These are phyloP conservation scores for Aspergillus hiratsukae DNA, from an alignment of 2,329 filamentous ascomycete genomes.

Conservation along the genomic window DNA sequence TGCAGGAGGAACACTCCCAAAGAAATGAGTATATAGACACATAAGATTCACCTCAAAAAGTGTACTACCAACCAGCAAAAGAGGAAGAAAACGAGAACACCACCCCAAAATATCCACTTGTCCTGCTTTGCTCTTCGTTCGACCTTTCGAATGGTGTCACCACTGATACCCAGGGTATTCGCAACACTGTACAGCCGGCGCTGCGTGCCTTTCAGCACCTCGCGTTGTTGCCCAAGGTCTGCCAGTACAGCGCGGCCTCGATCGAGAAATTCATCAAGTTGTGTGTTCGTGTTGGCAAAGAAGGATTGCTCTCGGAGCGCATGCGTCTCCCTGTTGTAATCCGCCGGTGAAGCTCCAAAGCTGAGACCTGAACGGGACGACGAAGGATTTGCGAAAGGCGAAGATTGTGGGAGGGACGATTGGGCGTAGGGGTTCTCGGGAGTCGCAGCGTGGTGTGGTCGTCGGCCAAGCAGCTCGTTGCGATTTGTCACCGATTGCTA, in stretches of 20 bases:
- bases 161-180: slow-evolving; percentile 87
- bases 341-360: slow-evolving; percentile 45
- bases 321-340: slow-evolving; percentile 70
- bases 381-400: slow-evolving; percentile 38
- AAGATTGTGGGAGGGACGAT: slow-evolving; percentile 42
- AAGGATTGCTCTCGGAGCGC: slow-evolving; percentile 87
- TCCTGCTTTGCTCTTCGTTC: slow-evolving; percentile 88
- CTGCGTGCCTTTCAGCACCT: slow-evolving; percentile 94
- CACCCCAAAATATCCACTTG: slow-evolving; percentile 94
- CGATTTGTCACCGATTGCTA: slow-evolving; percentile 63
- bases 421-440: slow-evolving; percentile 92
- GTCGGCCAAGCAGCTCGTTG: slow-evolving; percentile 76
- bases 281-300: slow-evolving; percentile 72
- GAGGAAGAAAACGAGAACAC: slow-evolving; percentile 77
- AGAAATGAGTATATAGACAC: slow-evolving; percentile 1
- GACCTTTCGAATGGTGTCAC: slow-evolving; percentile 95
- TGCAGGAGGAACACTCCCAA: neutral
- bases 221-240: slow-evolving; percentile 82
- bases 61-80: slow-evolving; percentile 92
- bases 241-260: slow-evolving; percentile 84
- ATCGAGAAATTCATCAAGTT: slow-evolving; percentile 91
- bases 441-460: slow-evolving; percentile 71
- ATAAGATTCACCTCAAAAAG: slow-evolving; percentile 63
- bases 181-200: slow-evolving; percentile 85
- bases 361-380: slow-evolving; percentile 36